phyloP scores from a whole-genome alignment of 768 basidiomycete species.

The Rhizopogon vinicolor region DNA sequence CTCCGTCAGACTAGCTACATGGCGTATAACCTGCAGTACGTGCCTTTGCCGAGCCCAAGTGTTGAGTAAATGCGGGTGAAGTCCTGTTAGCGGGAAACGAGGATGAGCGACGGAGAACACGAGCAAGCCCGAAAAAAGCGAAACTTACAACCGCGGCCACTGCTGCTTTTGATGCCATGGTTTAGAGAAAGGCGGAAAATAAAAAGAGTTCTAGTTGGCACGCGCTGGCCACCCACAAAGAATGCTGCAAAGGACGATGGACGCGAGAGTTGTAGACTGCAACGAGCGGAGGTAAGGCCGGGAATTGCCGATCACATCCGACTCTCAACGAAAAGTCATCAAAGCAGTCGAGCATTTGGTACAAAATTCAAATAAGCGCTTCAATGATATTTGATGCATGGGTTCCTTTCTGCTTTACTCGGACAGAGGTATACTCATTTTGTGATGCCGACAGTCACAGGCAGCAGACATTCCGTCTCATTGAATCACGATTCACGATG shows the following conservation, averaged over 20 bases:
- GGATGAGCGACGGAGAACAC: constrained; percentile 1
- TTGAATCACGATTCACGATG: too few species aligned
- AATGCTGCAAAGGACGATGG: constrained; percentile 7
- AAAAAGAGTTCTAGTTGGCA: neutral
- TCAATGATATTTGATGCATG: neutral
- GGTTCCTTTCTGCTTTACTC: neutral
- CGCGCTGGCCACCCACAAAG: neutral
- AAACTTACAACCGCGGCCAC: constrained; percentile 58
- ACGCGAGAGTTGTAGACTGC: constrained; percentile 8
- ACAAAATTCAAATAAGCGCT: neutral
- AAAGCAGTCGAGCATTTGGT: too few species aligned
- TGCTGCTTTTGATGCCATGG: constrained; percentile 71
- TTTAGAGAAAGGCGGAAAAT: constrained; percentile 11
- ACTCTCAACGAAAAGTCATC: constrained; percentile 6
- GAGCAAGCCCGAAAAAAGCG: constrained; percentile 1
- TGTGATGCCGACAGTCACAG: too few species aligned
- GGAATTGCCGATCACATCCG: constrained; percentile 24
- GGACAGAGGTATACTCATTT: too few species aligned
- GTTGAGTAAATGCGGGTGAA: constrained; percentile 80
- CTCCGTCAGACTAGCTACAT: neutral
- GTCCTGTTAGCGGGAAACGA: constrained; percentile 45
- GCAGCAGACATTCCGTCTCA: too few species aligned
- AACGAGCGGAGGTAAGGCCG: constrained; percentile 14
- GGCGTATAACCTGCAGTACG: constrained; percentile 11
- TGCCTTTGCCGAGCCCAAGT: constrained; percentile 83